Percentiles rank a stretch among this genome's conserved stretches.
Conservation (phyloP, 2,329 filamentous ascomycete genomes). For the Pseudogymnoascus sp. region DNA sequence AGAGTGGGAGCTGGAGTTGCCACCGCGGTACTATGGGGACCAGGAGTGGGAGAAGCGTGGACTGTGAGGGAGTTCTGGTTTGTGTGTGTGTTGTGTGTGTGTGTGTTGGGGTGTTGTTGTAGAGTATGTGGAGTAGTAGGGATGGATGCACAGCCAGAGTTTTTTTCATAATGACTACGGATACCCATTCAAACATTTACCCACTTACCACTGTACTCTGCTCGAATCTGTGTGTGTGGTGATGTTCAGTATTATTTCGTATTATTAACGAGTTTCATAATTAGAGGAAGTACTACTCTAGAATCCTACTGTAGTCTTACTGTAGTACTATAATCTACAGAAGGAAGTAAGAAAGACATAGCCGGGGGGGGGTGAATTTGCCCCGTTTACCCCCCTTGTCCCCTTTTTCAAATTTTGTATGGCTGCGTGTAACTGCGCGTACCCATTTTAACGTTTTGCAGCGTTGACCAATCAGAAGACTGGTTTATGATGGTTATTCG, state of each 20-base stretch:
- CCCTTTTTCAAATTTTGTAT: background rate
- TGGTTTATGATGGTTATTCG: background rate
- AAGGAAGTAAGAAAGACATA: background rate
- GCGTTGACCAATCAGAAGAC: background rate
- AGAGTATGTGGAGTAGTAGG: background rate
- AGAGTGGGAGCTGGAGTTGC: constrained; percentile 72
- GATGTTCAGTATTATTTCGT: background rate
- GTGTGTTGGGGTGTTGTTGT: background rate
- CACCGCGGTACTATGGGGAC: constrained; percentile 60
- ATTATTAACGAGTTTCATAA: background rate
- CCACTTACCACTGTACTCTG: background rate
- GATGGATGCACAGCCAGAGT: background rate
- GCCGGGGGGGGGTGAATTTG: background rate
- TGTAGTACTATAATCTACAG: background rate
- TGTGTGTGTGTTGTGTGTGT: background rate
- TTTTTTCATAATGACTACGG: background rate
- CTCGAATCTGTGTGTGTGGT: background rate
- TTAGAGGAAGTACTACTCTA: background rate
- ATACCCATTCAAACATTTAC: background rate
- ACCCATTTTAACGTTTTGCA: background rate
- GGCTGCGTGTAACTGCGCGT: constrained; percentile 5
- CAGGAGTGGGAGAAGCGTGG: constrained; percentile 40
- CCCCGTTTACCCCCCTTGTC: background rate
- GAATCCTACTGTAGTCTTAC: background rate
- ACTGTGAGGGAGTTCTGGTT: constrained; percentile 1